Conservation (phyloP, 2,329 filamentous ascomycete species). For the Xylaria sp. region DNA sequence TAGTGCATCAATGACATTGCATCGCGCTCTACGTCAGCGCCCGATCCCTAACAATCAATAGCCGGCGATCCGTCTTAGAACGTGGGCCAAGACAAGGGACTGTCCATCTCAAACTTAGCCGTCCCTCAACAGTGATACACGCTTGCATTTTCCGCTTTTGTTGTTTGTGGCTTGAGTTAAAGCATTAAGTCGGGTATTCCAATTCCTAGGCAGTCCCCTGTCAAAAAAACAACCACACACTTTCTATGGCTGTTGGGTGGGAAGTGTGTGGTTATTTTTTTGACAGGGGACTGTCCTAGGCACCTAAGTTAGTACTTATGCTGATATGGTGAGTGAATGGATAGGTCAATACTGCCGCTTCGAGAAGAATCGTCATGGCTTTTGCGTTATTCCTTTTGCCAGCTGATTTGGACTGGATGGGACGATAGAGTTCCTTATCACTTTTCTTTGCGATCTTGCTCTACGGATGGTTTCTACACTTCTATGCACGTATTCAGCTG, state of each 20-base stretch:
- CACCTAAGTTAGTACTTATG: background rate
- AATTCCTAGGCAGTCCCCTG: no score
- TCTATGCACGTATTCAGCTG: no score
- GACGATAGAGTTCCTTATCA: no score
- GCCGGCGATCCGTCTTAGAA: conserved; percentile 20
- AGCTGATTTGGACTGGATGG: no score
- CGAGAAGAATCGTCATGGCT: background rate
- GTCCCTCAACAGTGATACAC: conserved; percentile 1
- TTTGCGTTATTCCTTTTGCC: no score
- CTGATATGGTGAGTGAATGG: background rate
- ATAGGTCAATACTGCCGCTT: background rate
- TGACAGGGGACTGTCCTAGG: no score
- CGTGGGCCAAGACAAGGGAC: conserved; percentile 21
- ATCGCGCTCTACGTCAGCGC: conserved; percentile 30
- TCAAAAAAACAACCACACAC: no score
- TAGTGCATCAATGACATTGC: conserved; percentile 28
- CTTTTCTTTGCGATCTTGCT: no score
- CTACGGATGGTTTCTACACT: no score
- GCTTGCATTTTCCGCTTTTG: background rate
- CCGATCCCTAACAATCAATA: conserved; percentile 7
- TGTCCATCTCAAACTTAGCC: conserved; percentile 18
- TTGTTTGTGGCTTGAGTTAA: background rate
- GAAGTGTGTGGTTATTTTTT: no score
- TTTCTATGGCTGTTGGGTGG: no score
- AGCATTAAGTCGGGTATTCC: conserved; percentile 2